Base-by-base conservation (phyloP, 306 rosid species). In the Ceratonia siliqua region DNA sequence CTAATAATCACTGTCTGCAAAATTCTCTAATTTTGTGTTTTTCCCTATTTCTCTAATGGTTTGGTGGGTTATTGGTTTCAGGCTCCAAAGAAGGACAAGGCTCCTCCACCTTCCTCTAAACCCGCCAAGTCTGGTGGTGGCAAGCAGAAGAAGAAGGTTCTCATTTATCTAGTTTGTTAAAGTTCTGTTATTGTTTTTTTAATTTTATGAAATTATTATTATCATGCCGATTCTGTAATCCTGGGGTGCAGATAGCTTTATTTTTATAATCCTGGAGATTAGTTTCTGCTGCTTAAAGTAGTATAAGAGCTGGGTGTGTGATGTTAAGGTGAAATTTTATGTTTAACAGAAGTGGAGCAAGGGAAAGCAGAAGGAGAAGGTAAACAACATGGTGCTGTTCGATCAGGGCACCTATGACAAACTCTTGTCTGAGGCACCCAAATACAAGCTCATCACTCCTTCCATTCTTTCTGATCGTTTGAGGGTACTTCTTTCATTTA, bases 321-420 rank as follows among this genome's bases (percentile, higher is more conserved):
- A 35, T 72, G 9, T 33, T 36, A 18, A 25, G 25, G 35, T 61
- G 1, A 1, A 43, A 0, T 35, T 15, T 45, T 36, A n/a, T 77
- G 62, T 57, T 73, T 62, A 61, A 41, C 86, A 87, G 93, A 88
- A 89, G 82, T 89, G 91, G 89, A 84, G 91, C 82, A 89, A 89
- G 75, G 93, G 93, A 55, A 89, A 89, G 89, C 93, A 89, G 2
- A 89, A 89, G 89, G 93, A 89, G 80, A 89, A 89, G 91, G 93
- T 86, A 52, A 89, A 89, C 46, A 89, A 89, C 87, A 84, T 86
- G 91, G 93, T 89, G 46, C 43, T 89, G 20, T 81, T 89, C 43
- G 91, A 89, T 70, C 87, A 84, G 79, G 90, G 24, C 21, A 82
- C 89, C 14, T 86, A 82, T 53, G 89, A 89, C 66, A 86, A 89